These are phyloP conservation scores for Starmerella geochares DNA, from an alignment of 805 yeast species.

Conservation along the genomic window DNA sequence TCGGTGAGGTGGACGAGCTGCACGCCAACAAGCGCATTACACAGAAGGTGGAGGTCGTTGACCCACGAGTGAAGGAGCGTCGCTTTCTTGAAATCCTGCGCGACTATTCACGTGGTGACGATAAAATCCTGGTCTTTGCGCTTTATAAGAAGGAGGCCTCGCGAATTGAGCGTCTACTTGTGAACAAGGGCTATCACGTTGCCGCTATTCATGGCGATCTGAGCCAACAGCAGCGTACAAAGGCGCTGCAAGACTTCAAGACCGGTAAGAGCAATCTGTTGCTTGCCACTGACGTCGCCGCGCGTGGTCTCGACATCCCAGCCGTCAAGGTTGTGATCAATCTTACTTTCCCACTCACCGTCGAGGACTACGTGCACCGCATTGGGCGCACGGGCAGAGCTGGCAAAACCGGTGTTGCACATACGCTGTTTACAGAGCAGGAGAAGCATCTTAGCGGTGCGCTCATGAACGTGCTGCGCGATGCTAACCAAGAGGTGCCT, in stretches of 20 bases:
- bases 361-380: constrained; percentile 93
- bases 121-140: constrained; percentile 84
- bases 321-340: constrained; percentile 92
- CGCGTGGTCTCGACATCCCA: constrained; percentile 95
- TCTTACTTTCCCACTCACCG: constrained; percentile 90
- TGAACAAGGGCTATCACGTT: constrained; percentile 63
- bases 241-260: constrained; percentile 77
- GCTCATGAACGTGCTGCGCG: constrained; percentile 78
- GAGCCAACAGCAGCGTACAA: constrained; percentile 82
- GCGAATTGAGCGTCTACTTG: constrained; percentile 68
- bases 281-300: constrained; percentile 97
- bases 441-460: constrained; percentile 96
- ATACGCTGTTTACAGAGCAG: constrained; percentile 90
- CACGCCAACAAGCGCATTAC: constrained; percentile 89
- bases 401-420: constrained; percentile 88
- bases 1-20: constrained; percentile 90
- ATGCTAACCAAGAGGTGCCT: constrained; percentile 92
- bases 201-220: constrained; percentile 96
- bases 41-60: constrained; percentile 88
- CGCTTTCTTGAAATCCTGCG: constrained; percentile 60
- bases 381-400: constrained; percentile 98
- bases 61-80: constrained; percentile 68
- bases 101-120: constrained; percentile 50
- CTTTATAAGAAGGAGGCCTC: constrained; percentile 94
- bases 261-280: constrained; percentile 62